Evolutionary conservation across 345 rosid genomes (phyloP), one percentile per base, ranked within the genome.

Genomic region (Dimocarpus longan): DNA sequence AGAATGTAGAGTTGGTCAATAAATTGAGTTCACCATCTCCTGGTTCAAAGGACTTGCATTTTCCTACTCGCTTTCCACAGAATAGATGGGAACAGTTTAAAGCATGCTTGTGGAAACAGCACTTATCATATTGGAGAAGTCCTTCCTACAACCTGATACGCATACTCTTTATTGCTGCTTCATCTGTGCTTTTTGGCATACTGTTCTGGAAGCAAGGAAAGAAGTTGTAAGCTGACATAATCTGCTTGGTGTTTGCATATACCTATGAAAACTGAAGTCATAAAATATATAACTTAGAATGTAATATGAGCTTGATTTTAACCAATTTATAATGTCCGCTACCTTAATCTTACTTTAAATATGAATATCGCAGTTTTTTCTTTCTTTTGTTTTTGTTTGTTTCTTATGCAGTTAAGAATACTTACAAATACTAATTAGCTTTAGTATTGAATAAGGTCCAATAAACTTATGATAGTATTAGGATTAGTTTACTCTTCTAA

Each of bases 71-170:
- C 5, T 90, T 81, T 74, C 80, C 87, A 42, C 88, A 81, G 75
- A 82, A 73, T 40, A 19, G 76, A n/a, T 83, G 86, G 89, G 86
- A 60, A 43, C 95, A 88, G 54, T 84, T 88, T 80, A 84, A 69
- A 66, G 82, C 88, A 46, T 91, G 95, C 72, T 78, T 90, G 1
- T 91, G 95, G 93, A 91, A 90, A 76, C 93, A 87, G 59, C 71
- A 84, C 26, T 74, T 82, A 70, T 88, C 95, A 10, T 90, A 90
- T 37, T 91, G 93, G 91, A 85, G 92, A 80, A 90, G 86, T 70
- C 89, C 92, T 4, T 62, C 79, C 1, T 91, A 86, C 83, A 91
- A 90, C 52, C 70, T 90, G 66, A 62, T 76, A 18, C 88, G 91
- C n/a, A 42, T 88, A 65, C 5, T 83, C 10, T 77, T 77, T 76